Percentiles rank a stretch among this genome's conserved stretches.
Conservation (phyloP, 257 asterid genomes). For the Asclepias syriaca region DNA sequence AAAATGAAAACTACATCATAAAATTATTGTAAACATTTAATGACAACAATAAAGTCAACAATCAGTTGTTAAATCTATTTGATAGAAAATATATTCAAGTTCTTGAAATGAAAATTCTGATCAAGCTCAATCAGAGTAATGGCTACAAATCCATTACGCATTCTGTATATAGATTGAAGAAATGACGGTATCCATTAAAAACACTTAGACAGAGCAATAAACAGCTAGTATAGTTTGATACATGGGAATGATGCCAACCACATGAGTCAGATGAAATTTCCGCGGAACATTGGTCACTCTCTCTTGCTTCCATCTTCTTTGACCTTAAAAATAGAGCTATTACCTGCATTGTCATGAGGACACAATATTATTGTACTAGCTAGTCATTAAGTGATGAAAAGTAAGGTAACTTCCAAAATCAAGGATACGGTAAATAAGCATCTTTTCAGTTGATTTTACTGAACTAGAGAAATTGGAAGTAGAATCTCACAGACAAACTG, state of each 20-base stretch:
- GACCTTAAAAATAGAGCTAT: slow-evolving; percentile 74
- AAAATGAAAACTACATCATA: not conserved
- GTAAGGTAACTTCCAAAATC: not conserved
- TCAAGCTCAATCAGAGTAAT: not conserved
- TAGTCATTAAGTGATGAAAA: slow-evolving; percentile 14
- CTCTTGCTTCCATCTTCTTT: slow-evolving; percentile 38
- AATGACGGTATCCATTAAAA: not conserved
- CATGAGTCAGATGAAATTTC: slow-evolving; percentile 39
- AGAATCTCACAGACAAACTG: not conserved
- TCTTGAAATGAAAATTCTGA: not conserved
- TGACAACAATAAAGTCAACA: not conserved
- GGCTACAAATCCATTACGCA: not conserved
- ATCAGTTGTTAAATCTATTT: not conserved
- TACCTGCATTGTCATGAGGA: slow-evolving; percentile 53
- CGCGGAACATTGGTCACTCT: slow-evolving; percentile 35
- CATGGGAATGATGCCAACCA: slow-evolving; percentile 46
- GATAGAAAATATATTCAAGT: not conserved
- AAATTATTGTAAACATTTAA: not conserved
- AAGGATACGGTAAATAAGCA: not conserved
- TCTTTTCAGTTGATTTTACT: not conserved
- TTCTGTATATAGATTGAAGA: not conserved
- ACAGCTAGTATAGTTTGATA: slow-evolving; percentile 8
- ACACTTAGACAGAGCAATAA: not conserved
- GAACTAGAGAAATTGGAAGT: not conserved
- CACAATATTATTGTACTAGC: not conserved